Conservation (phyloP, 805 yeast genomes). For the Schizosaccharomyces cryophilus region DNA sequence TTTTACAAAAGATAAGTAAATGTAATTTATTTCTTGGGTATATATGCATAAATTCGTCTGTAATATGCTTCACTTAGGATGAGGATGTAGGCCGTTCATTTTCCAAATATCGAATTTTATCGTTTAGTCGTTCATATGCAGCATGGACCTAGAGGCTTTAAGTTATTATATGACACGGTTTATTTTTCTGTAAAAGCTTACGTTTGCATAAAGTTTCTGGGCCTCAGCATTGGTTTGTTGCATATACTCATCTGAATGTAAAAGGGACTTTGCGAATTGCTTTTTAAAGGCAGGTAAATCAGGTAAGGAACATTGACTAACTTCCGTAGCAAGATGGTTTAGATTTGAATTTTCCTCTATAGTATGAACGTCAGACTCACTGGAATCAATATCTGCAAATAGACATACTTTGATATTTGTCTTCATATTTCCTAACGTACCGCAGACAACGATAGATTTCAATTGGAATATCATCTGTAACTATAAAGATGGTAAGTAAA, state of each 20-base stretch:
- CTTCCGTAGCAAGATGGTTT: background rate
- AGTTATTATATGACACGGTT: background rate
- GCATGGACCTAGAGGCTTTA: background rate
- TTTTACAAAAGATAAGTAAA: too few species aligned
- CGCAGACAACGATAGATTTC: background rate
- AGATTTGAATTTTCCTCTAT: background rate
- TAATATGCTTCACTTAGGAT: too few species aligned
- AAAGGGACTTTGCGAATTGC: background rate
- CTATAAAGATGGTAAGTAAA: background rate
- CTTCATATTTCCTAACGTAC: background rate
- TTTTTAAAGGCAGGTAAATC: background rate
- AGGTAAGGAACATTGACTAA: background rate
- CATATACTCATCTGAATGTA: background rate
- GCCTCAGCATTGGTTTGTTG: background rate
- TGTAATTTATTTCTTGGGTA: too few species aligned
- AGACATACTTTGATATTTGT: background rate
- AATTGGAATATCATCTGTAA: background rate
- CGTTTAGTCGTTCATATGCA: too few species aligned
- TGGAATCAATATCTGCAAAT: background rate
- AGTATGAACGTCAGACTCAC: background rate
- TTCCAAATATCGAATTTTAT: too few species aligned
- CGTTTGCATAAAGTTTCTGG: background rate
- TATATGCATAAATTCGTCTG: background rate
- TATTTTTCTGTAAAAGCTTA: background rate
- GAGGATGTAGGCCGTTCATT: too few species aligned